Conservation (phyloP, 2,329 filamentous ascomycete genomes). For the Dactylonectria macrodidyma region DNA sequence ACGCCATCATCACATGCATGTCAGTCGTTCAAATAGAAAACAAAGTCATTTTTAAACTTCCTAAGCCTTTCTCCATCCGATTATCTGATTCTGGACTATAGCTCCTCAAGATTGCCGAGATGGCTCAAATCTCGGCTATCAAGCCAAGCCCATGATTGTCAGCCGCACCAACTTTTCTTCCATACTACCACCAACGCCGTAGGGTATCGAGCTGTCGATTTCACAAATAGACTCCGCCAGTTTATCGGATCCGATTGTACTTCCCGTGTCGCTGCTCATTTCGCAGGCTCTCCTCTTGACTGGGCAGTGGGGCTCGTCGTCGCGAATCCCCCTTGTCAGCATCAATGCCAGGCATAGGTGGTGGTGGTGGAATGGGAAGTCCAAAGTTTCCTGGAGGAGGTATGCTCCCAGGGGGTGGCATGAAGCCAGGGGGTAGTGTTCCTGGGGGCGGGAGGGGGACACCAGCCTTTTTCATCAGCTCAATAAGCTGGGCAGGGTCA, state of each 20-base stretch:
- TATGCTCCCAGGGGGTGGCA: slow-evolving; percentile 58
- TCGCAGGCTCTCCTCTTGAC: slow-evolving; percentile 85
- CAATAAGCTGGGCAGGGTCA: slow-evolving; percentile 72
- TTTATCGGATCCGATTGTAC: slow-evolving; percentile 68
- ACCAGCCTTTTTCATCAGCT: slow-evolving; percentile 77
- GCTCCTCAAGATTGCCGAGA: not conserved
- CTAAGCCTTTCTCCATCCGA: slow-evolving; percentile 3
- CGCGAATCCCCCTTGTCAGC: slow-evolving; percentile 53
- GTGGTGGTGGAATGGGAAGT: slow-evolving; percentile 56
- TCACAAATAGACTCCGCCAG: slow-evolving; percentile 6
- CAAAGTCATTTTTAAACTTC: slow-evolving; percentile 9
- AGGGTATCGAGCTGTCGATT: slow-evolving; percentile 39
- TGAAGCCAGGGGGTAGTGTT: slow-evolving; percentile 60
- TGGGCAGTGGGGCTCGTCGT: slow-evolving; percentile 80
- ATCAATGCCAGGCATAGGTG: slow-evolving; percentile 54
- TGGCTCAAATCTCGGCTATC: slow-evolving; percentile 5
- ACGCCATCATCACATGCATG: slow-evolving; percentile 19
- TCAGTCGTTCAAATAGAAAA: slow-evolving; percentile 11
- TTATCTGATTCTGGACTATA: slow-evolving; percentile 8
- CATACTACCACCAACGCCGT: slow-evolving; percentile 44
- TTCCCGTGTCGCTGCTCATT: slow-evolving; percentile 80
- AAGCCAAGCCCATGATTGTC: slow-evolving; percentile 1
- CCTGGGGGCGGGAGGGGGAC: slow-evolving; percentile 72
- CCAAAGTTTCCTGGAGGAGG: slow-evolving; percentile 53
- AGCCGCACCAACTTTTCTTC: slow-evolving; percentile 26